Evolutionary conservation across 2,329 filamentous ascomycete species (phyloP).

Genomic region (Venturia pyrina): DNA sequence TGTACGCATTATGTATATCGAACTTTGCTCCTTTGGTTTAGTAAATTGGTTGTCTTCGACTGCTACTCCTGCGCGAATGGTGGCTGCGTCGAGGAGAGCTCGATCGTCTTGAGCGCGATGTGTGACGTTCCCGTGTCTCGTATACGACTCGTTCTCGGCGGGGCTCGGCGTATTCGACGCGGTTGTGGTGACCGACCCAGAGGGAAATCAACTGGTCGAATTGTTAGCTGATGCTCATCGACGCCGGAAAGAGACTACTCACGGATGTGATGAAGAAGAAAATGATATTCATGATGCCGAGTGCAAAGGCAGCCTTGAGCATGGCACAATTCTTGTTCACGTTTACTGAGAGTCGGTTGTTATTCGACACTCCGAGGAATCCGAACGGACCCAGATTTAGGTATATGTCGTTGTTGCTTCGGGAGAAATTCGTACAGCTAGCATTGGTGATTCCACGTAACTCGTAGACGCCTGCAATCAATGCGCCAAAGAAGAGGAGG

Average conservation of each 20-base stretch:
- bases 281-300: constrained; percentile 78
- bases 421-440: constrained; percentile 49
- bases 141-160: constrained; percentile 8
- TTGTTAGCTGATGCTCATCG: background rate
- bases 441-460: constrained; percentile 47
- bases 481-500: constrained; percentile 51
- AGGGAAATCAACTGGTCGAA: constrained; percentile 48
- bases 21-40: background rate
- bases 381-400: constrained; percentile 54
- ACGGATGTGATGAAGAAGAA: constrained; percentile 72
- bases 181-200: constrained; percentile 38
- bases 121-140: constrained; percentile 25
- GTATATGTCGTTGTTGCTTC: constrained; percentile 37
- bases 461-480: constrained; percentile 51
- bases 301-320: constrained; percentile 83
- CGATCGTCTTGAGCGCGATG: constrained; percentile 19
- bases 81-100: constrained; percentile 28
- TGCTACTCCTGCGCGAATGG: constrained; percentile 24
- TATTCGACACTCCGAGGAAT: constrained; percentile 36
- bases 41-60: constrained; percentile 4
- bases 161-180: constrained; percentile 36
- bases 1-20: background rate
- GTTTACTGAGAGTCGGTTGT: constrained; percentile 40
- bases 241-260: constrained; percentile 20
- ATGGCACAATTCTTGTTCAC: constrained; percentile 75